Base-by-base conservation (phyloP, 2,329 filamentous ascomycete genomes). In the Cladophialophora carrionii region DNA sequence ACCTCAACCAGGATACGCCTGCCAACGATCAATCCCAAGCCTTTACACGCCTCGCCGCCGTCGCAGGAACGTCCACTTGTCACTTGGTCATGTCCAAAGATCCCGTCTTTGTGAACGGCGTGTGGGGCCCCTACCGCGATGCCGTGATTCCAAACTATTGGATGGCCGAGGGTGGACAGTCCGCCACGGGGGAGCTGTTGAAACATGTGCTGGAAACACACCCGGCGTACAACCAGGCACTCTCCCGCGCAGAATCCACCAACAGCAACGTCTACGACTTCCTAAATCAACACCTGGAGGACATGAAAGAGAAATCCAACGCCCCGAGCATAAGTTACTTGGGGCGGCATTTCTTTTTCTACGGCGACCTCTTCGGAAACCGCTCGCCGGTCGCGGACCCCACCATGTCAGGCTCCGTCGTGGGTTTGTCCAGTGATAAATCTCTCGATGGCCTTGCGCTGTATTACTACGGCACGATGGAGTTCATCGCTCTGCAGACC, bases 101-200 rank as follows among this genome's bases (percentile, higher is more conserved):
- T 43, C 90, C 95, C 0, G 90, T 98, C 29, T 99, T 99, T 74
- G 95, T 97, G 12, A 87, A 91, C 58, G 95, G 95, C 41, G 93
- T 99, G 26, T 99, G 95, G 95, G 95, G 95, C 0, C 95, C 95
- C 0, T 99, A 99, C 81, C 86, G 92, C 64, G 95, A 99, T 74
- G 95, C 96, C 4, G 84, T 99, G 49, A 85, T 98, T 22, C 93
- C 95, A 0, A 88, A 88, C 65, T 96, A 89, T 80, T 99, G 95
- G 95, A 91, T 99, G 85, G 92, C 95, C 17, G 95, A 99, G 78
- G 95, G 95, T 70, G 95, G 95, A 12, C 95, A 99, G 78, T 96
- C 92, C 29, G 95, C 95, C 4, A 99, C 95, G 0, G 95, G 95
- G 59, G 95, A 98, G 78, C 84, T 99, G 62, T 83, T 99, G 57